phyloP scores from a whole-genome alignment of 441 rosid species.

The Manihot esculenta region DNA sequence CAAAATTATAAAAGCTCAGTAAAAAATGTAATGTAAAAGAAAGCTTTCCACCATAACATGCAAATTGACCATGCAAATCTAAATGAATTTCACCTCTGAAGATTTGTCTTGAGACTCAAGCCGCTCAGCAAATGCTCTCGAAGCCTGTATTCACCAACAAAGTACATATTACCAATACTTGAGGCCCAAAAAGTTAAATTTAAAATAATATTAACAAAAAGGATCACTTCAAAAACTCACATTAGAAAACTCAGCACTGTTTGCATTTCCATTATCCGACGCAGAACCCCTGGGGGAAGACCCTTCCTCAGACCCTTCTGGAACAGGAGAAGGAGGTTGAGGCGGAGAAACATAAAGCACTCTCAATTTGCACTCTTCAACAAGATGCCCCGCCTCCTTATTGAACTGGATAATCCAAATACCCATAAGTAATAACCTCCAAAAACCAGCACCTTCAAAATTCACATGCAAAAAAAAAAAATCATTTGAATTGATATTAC shows the following conservation, averaged over 20 bases:
- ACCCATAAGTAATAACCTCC: background rate
- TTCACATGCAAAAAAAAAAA: background rate
- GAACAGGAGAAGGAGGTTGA: slow-evolving; percentile 71
- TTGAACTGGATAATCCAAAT: slow-evolving; percentile 46
- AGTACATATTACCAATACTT: slow-evolving; percentile 19
- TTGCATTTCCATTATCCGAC: slow-evolving; percentile 50
- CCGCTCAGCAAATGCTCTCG: slow-evolving; percentile 38
- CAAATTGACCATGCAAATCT: background rate
- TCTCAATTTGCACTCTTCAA: slow-evolving; percentile 73
- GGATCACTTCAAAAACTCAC: slow-evolving; percentile 36
- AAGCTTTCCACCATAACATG: background rate
- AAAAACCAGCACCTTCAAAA: slow-evolving; percentile 4
- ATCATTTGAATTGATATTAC: slow-evolving; percentile 30
- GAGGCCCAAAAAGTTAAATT: background rate
- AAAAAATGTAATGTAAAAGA: slow-evolving; percentile 9
- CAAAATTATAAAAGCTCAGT: slow-evolving; percentile 3
- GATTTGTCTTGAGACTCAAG: slow-evolving; percentile 52
- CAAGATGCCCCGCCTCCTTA: slow-evolving; percentile 64
- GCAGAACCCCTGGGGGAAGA: slow-evolving; percentile 66
- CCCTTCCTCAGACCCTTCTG: slow-evolving; percentile 75
- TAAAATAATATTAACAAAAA: background rate
- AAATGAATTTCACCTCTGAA: slow-evolving; percentile 46
- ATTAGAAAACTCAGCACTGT: slow-evolving; percentile 44
- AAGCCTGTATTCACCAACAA: slow-evolving; percentile 40
- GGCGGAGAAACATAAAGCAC: slow-evolving; percentile 70